Evolutionary conservation across 2,329 filamentous ascomycete genomes (phyloP), one percentile per base, ranked within the genome.

Genomic region (Waltergamsia citrina): DNA sequence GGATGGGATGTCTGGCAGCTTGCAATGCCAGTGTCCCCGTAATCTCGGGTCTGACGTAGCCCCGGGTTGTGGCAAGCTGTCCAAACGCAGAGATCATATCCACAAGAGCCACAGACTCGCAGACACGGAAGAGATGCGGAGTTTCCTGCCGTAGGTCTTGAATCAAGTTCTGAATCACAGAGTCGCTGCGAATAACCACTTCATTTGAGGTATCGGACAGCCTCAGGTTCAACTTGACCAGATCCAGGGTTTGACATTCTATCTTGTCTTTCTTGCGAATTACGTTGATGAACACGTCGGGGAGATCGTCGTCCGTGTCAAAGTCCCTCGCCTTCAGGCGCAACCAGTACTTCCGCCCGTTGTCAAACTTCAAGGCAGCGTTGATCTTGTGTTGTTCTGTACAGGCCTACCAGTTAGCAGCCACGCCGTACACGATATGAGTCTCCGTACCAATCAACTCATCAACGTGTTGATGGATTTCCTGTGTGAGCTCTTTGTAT

Each of bases 401-500:
- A 15, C 31, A 11, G 10, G 33, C 29, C 24, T 18, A 25, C 4
- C 7, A 1, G n/a, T 49, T 15, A 43, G 38, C 11, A 10, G 15
- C 8, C 4, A 7, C 2, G 11, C n/a, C n/a, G n/a, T n/a, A 20
- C 1, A 8, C 3, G 3, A 4, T 6, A 16, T n/a, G 12, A 2
- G 9, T 30, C 8, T 18, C 11, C 61, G 36, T 54, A 82, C 85
- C 66, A 41, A 74, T 74, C 9, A 95, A 56, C 12, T 76, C 69
- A 16, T 74, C 67, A 3, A 90, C 67, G 51, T 90, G 74, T 33
- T 81, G 68, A 43, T 81, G 72, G 4, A 85, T 74, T 53, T 94
- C 85, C 32, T 81, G 74, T 5, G 80, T 92, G 2, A 82, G 77
- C 52, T 96, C 90, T 46, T 92, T 93, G 59, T 92, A 95, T 0